Evolutionary conservation across 345 rosid species (phyloP), one percentile per base, ranked within the genome.

Genomic region (Crucihimalaya himalaica): DNA sequence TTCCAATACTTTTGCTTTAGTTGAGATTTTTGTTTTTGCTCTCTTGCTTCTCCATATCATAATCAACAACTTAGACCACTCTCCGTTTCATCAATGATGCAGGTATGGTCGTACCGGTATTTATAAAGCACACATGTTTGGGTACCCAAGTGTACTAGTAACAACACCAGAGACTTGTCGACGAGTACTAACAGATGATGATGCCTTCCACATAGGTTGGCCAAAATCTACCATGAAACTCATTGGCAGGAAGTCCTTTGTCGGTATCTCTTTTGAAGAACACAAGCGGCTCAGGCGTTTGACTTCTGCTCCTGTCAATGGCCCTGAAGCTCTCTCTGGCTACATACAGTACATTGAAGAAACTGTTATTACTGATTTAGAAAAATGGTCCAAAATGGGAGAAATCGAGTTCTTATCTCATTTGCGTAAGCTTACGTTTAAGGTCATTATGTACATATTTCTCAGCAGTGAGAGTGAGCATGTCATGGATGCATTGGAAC

Each of bases 51-150:
- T 40, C 42, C 46, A 51, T 66, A 23, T 32, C 2, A 66, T 47
- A 48, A 48, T 19, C 32, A 57, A 27, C 3, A 27, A 69, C 66
- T 46, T 10, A 23, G 21, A 70, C 12, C 2, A 4, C n/a, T 56
- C 32, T 73, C 0, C 25, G 31, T 56, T 31, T 73, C 12, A 11
- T 54, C 20, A 45, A 56, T 25, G 34, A 48, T 81, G 78, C 83
- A 90, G 97, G 73, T 91, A 66, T 35, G 98, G 98, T 7, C 46
- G 29, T 0, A 70, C 70, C 0, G 97, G 97, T 57, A 78, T 91
- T 10, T 91, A 93, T 83, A 93, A 86, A 75, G 88, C 80, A 12
- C 87, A 87, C 78, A 85, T 93, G 97, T 93, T 91, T 66, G 98
- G 96, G 64, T 82, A 54, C 60, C 98, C 94, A 2, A 82, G 98